Percentiles rank a stretch among this genome's conserved stretches.
Evolutionary conservation across 1,139 yeast species (phyloP).

Genomic region (Nakaseomyces bracarensis): DNA sequence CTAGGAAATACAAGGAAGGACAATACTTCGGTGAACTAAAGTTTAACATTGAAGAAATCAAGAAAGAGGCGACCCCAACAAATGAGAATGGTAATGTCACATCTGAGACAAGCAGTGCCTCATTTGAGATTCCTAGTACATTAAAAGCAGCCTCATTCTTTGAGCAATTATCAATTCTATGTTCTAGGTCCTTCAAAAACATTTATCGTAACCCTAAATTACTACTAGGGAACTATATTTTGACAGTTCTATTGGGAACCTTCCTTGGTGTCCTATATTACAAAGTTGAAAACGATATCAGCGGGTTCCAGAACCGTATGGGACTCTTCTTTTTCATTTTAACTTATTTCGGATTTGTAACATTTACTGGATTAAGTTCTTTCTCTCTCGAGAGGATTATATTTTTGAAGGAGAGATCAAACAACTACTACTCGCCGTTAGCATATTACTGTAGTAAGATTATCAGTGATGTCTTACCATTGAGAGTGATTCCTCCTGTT

Average conservation of each 20-base stretch:
- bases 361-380: constrained; percentile 83
- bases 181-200: constrained; percentile 85
- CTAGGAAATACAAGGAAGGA: constrained; percentile 43
- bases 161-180: constrained; percentile 59
- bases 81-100: constrained; percentile 18
- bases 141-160: constrained; percentile 47
- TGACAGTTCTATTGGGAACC: constrained; percentile 66
- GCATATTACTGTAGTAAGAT: constrained; percentile 82
- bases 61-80: constrained; percentile 16
- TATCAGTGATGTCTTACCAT: constrained; percentile 79
- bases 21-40: constrained; percentile 41
- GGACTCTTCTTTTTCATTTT: constrained; percentile 86
- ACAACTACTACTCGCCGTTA: constrained; percentile 81
- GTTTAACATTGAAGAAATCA: constrained; percentile 40
- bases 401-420: constrained; percentile 86
- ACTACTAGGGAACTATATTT: constrained; percentile 69
- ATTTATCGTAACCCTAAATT: constrained; percentile 85
- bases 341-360: constrained; percentile 87
- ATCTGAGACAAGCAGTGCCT: constrained; percentile 26
- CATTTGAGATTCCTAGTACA: constrained; percentile 13
- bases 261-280: constrained; percentile 85
- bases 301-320: constrained; percentile 91
- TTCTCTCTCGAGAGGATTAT: constrained; percentile 83
- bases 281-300: constrained; percentile 74
- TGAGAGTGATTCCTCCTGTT: constrained; percentile 84